These are phyloP conservation scores for Alternaria arbusti DNA, from an alignment of 2,329 filamentous ascomycete genomes.

Conservation along the genomic window DNA sequence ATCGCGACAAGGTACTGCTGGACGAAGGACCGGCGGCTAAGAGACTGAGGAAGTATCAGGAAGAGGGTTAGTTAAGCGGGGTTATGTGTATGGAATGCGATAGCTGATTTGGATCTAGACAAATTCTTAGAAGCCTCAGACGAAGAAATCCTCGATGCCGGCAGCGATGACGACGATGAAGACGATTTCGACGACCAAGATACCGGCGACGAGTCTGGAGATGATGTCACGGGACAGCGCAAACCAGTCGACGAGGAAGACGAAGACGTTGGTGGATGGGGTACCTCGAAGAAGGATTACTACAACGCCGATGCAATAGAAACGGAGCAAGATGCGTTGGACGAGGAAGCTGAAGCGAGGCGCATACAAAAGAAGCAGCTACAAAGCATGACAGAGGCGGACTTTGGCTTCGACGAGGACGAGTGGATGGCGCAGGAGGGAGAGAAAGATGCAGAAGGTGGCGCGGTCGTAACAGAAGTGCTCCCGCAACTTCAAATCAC, in stretches of 20 bases:
- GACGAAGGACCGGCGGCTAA: conserved; percentile 83
- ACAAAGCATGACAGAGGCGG: conserved; percentile 84
- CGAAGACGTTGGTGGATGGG: conserved; percentile 77
- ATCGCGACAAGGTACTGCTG: conserved; percentile 83
- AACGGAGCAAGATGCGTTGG: conserved; percentile 76
- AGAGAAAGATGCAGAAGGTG: conserved; percentile 52
- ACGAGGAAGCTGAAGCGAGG: conserved; percentile 90
- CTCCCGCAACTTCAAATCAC: conserved; percentile 83
- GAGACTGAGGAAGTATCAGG: conserved; percentile 71
- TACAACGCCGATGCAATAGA: conserved; percentile 85
- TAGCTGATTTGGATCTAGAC: conserved; percentile 50
- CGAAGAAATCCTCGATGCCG: conserved; percentile 66
- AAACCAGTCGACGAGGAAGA: conserved; percentile 60
- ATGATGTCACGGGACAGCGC: conserved; percentile 37
- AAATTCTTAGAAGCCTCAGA: conserved; percentile 65
- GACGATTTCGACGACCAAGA: conserved; percentile 48
- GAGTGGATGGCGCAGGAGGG: conserved; percentile 73
- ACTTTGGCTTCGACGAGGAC: conserved; percentile 90
- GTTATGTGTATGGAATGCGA: not conserved
- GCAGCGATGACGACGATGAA: conserved; percentile 50
- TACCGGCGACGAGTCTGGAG: conserved; percentile 42
- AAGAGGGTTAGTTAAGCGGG: conserved; percentile 61
- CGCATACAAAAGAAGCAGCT: conserved; percentile 90
- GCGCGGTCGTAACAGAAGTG: conserved; percentile 79
- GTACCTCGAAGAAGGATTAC: conserved; percentile 85